Evolutionary conservation across 2,329 filamentous ascomycete genomes (phyloP).

Genomic region (Stemphylium beticola): DNA sequence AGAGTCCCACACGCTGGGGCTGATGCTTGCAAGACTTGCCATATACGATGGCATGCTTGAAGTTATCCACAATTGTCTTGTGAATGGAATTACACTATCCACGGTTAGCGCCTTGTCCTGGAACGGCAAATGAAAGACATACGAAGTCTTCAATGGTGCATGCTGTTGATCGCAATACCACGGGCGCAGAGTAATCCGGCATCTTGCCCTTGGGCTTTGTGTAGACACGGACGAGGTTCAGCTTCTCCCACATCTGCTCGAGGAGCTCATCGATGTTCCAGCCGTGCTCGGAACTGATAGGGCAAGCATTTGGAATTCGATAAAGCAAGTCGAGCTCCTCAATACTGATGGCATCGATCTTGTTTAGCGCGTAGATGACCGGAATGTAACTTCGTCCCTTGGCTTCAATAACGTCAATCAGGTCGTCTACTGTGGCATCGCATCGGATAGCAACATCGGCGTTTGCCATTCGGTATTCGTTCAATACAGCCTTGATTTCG

Average conservation of each 20-base stretch:
- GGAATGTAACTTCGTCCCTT: conserved; percentile 96
- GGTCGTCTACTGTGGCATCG: conserved; percentile 94
- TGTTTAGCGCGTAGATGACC: conserved; percentile 99
- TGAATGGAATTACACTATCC: conserved; percentile 93
- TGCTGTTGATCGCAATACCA: conserved; percentile 80
- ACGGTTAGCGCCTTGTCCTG: conserved; percentile 45
- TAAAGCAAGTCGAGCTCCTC: conserved; percentile 97
- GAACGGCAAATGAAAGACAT: conserved; percentile 54
- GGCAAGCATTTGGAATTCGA: conserved; percentile 94
- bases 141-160: conserved; percentile 98
- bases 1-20: conserved; percentile 90
- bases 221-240: conserved; percentile 89
- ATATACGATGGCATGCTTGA: conserved; percentile 94
- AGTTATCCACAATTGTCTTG: conserved; percentile 92
- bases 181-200: conserved; percentile 90
- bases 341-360: conserved; percentile 97
- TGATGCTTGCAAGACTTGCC: conserved; percentile 99
- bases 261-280: conserved; percentile 98
- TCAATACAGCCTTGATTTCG: conserved; percentile 98
- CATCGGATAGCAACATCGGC: conserved; percentile 98
- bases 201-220: conserved; percentile 96
- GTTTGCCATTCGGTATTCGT: conserved; percentile 94
- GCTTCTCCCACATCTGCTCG: conserved; percentile 98
- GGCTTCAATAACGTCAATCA: conserved; percentile 95
- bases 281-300: conserved; percentile 91